Percentiles rank a stretch among this genome's conserved stretches.
These are phyloP conservation scores for Quambalaria eucalypti DNA, from an alignment of 1,284 basidiomycete species.

Conservation along the genomic window DNA sequence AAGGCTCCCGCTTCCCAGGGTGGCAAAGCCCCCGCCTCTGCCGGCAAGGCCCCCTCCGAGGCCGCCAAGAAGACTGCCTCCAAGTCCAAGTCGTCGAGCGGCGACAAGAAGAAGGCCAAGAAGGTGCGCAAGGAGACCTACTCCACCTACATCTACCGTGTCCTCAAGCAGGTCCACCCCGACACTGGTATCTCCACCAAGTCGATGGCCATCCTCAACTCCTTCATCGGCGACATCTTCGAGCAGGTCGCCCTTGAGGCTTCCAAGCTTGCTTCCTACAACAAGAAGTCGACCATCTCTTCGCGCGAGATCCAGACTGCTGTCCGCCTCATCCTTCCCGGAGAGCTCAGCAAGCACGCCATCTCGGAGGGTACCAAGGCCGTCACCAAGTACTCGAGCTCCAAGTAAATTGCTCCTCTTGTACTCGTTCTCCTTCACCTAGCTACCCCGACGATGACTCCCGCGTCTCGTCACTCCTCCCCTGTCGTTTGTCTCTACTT, in stretches of 20 bases:
- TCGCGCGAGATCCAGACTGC: conserved; percentile 48
- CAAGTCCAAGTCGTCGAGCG: conserved; percentile 51
- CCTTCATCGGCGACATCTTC: conserved; percentile 52
- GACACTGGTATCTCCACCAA: conserved; percentile 52
- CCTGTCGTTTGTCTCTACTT: no score
- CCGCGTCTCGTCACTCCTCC: no score
- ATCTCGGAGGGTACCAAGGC: conserved; percentile 71
- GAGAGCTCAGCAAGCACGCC: conserved; percentile 70
- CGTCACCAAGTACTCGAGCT: conserved; percentile 54
- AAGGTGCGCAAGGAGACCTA: conserved; percentile 57
- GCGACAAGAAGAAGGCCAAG: conserved; percentile 57
- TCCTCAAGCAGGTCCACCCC: conserved; percentile 55
- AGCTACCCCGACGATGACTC: no score
- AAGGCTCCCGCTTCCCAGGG: conserved; percentile 55
- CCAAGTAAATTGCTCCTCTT: no score
- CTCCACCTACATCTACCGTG: conserved; percentile 50
- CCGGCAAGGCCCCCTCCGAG: conserved; percentile 47
- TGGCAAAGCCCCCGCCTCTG: conserved; percentile 55
- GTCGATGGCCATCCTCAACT: conserved; percentile 49
- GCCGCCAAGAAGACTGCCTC: conserved; percentile 59
- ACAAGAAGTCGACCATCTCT: conserved; percentile 48
- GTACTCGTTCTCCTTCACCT: no score
- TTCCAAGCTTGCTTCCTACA: conserved; percentile 47
- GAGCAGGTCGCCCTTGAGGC: conserved; percentile 49
- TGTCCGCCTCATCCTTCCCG: conserved; percentile 48